Percentiles rank a stretch among this genome's conserved stretches.
phyloP scores from a whole-genome alignment of 805 yeast genomes.

The Zygoascus tannicola region DNA sequence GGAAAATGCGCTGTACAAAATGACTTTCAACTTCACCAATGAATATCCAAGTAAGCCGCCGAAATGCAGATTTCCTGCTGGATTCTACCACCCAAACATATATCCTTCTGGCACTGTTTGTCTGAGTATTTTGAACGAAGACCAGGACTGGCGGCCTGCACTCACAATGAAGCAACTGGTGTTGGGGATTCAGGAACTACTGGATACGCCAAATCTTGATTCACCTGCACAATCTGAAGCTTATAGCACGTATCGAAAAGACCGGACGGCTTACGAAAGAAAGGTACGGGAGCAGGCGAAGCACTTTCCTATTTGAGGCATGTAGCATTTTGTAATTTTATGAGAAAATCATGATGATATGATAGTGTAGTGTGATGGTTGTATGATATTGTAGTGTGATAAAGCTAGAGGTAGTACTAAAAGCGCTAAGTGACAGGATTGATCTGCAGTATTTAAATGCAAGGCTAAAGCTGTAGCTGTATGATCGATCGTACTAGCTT shows the following conservation, averaged over 20 bases:
- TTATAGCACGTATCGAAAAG: conserved; percentile 52
- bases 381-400: no score
- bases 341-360: no score
- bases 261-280: conserved; percentile 58
- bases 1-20: conserved; percentile 85
- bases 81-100: conserved; percentile 93
- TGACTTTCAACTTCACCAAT: conserved; percentile 67
- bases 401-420: no score
- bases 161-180: conserved; percentile 83
- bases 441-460: no score
- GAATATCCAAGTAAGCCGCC: conserved; percentile 98
- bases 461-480: no score
- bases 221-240: conserved; percentile 99
- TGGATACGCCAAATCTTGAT: conserved; percentile 83
- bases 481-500: no score
- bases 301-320: conserved; percentile 47
- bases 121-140: conserved; percentile 84
- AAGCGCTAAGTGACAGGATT: no score
- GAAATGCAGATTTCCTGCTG: conserved; percentile 78
- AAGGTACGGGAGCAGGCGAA: conserved; percentile 76
- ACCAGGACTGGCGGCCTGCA: conserved; percentile 97
- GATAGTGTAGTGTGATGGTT: no score
- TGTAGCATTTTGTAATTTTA: no score
- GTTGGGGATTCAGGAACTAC: conserved; percentile 83
- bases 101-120: conserved; percentile 98